Evolutionary conservation across 73 alveolate species (phyloP), one percentile per base, ranked within the genome.

Genomic region (Symbiodinium pilosum): DNA sequence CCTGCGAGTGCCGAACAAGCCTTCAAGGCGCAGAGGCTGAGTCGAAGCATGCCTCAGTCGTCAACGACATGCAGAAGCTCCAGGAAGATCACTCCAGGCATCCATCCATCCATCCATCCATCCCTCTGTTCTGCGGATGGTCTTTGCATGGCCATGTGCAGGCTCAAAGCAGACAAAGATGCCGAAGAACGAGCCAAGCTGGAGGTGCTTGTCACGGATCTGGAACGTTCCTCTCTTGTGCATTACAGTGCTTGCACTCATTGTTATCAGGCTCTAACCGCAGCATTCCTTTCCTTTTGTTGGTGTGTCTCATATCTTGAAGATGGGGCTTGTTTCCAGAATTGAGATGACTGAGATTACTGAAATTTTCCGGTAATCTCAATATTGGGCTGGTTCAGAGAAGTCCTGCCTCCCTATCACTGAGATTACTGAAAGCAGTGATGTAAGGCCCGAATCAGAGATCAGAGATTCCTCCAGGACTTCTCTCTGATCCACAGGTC

Each of bases 131-230:
- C 34, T 69, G 42, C 40, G 84, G 16, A 69, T 9, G 40, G 34
- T 11, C 28, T 21, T 20, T 21, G 84, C 34, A 21, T 28, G 40
- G 40, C 8, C 30, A 64, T 26, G 75, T 34, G 34, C 51, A 91
- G 97, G 97, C 88, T 91, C 12, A 85, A 69, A 42, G 52, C 52
- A 30, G 97, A 91, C 88, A 91, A 91, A n/a, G 97, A 91, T 39
- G 97, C 97, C 28, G 97, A 91, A 69, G 97, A 91, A 88, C 36
- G 77, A 3, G 88, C 97, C 30, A 91, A 91, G 32, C 97, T 91
- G 32, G 97, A 91, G 97, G 97, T 86, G 20, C 43, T 36, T 2
- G 54, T 18, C 21, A 30, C 54, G 8, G 20, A 28, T 43, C 44
- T 8, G 4, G 86, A 4, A 24, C n/a, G n/a, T 30, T 41, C 51